These are phyloP conservation scores for Pyrrhoderma noxium DNA, from an alignment of 1,284 basidiomycete species.

Conservation along the genomic window DNA sequence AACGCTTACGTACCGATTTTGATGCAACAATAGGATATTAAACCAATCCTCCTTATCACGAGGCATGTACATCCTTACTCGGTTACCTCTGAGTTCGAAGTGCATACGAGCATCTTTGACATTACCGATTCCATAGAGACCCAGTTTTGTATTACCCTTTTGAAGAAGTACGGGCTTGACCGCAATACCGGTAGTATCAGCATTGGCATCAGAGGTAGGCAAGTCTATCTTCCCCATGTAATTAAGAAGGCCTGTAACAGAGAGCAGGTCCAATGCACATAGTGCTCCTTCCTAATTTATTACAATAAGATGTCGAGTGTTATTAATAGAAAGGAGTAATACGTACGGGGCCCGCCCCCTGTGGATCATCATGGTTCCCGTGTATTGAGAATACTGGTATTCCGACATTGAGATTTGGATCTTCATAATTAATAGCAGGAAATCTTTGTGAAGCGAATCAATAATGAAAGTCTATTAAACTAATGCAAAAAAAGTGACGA, in stretches of 20 bases:
- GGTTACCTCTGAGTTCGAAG: constrained; percentile 88
- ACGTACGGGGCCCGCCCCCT: constrained; percentile 85
- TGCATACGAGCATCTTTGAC: constrained; percentile 96
- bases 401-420: constrained; percentile 89
- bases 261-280: constrained; percentile 91
- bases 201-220: constrained; percentile 57
- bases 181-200: constrained; percentile 69
- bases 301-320: constrained; percentile 1
- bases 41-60: constrained; percentile 89
- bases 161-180: constrained; percentile 84
- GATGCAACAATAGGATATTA: constrained; percentile 90
- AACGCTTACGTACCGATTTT: constrained; percentile 73
- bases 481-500: constrained; percentile 46
- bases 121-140: constrained; percentile 94
- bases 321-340: background rate
- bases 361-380: constrained; percentile 98
- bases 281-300: constrained; percentile 83
- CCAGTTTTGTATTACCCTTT: constrained; percentile 83
- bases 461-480: constrained; percentile 10
- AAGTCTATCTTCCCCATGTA: constrained; percentile 93
- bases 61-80: constrained; percentile 95
- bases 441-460: too few species aligned
- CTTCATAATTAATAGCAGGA: constrained; percentile 96
- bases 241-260: constrained; percentile 90
- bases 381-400: constrained; percentile 99